Percentiles rank a stretch among this genome's conserved stretches.
Evolutionary conservation across 164 flowering plant species (phyloP).

Genomic region (Buxus sempervirens): DNA sequence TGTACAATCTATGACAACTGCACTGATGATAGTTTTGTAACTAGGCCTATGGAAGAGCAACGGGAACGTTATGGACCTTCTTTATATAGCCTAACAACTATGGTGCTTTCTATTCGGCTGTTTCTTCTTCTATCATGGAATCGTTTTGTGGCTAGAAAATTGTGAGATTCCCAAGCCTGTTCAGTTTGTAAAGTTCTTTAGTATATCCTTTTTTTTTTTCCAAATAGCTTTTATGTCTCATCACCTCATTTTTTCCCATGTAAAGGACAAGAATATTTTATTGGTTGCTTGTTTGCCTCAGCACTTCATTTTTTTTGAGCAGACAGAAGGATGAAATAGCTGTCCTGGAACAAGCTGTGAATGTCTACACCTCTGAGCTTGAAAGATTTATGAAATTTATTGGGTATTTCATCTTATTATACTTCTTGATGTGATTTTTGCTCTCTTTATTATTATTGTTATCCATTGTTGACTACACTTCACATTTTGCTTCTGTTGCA

Average conservation of each 20-base stretch:
- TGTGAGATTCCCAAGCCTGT: conserved; percentile 48
- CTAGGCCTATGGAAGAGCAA: conserved; percentile 99
- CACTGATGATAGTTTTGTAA: conserved; percentile 10
- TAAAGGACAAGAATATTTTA: too few relatives aligned
- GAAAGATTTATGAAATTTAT: conserved; percentile 73
- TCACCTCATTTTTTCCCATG: too few relatives aligned
- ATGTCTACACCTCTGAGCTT: conserved; percentile 72
- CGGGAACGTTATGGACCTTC: conserved; percentile 93
- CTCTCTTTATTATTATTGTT: background rate
- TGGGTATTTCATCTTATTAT: conserved; percentile 39
- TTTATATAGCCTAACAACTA: conserved; percentile 73
- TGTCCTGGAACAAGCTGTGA: conserved; percentile 63
- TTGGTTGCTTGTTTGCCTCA: too few relatives aligned
- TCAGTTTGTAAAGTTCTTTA: background rate
- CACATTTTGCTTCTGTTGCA: too few relatives aligned
- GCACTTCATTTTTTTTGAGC: conserved; percentile 20
- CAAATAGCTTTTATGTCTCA: too few relatives aligned
- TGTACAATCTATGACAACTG: background rate
- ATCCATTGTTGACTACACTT: background rate
- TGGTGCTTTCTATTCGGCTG: conserved; percentile 62
- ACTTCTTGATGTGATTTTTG: background rate
- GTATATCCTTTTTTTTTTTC: too few relatives aligned
- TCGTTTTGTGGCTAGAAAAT: conserved; percentile 49
- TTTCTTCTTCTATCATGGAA: conserved; percentile 60
- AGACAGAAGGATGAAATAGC: conserved; percentile 47